Percentiles rank a stretch among this genome's conserved stretches.
Evolutionary conservation across 2,329 filamentous ascomycete genomes (phyloP).

Genomic region (Fusarium protoensiforme): DNA sequence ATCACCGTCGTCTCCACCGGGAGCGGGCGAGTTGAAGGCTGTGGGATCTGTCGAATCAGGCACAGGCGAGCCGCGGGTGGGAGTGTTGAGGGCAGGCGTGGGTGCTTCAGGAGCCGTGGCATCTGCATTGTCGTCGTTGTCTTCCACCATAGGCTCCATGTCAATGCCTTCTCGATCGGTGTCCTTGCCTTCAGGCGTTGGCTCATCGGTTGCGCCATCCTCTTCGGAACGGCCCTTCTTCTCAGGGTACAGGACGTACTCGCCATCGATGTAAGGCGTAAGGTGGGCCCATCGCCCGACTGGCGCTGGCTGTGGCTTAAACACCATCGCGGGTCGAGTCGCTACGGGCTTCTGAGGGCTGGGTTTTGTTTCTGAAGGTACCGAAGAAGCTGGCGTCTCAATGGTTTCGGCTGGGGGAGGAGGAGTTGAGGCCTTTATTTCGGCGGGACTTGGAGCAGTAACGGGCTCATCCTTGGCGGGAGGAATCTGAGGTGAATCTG

Average conservation of each 20-base stretch:
- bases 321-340: constrained; percentile 16
- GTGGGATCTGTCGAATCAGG: constrained; percentile 53
- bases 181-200: constrained; percentile 47
- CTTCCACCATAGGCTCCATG: constrained; percentile 47
- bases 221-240: constrained; percentile 48
- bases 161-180: constrained; percentile 42
- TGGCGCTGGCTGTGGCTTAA: constrained; percentile 45
- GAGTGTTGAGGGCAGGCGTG: constrained; percentile 53
- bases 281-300: constrained; percentile 52
- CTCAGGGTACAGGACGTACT: constrained; percentile 54
- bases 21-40: constrained; percentile 51
- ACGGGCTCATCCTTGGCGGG: constrained; percentile 21
- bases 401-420: constrained; percentile 26
- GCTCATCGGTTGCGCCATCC: constrained; percentile 46
- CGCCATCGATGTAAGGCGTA: constrained; percentile 54
- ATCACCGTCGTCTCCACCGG: constrained; percentile 50
- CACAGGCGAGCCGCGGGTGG: constrained; percentile 52
- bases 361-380: constrained; percentile 33
- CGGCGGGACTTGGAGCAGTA: constrained; percentile 27
- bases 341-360: constrained; percentile 34
- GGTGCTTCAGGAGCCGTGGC: constrained; percentile 46
- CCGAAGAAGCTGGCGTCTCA: constrained; percentile 30
- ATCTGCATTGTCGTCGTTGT: constrained; percentile 48
- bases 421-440: constrained; percentile 31
- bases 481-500: constrained; percentile 23